phyloP scores from a whole-genome alignment of 2,329 filamentous ascomycete species.

The Nakataea oryzae region DNA sequence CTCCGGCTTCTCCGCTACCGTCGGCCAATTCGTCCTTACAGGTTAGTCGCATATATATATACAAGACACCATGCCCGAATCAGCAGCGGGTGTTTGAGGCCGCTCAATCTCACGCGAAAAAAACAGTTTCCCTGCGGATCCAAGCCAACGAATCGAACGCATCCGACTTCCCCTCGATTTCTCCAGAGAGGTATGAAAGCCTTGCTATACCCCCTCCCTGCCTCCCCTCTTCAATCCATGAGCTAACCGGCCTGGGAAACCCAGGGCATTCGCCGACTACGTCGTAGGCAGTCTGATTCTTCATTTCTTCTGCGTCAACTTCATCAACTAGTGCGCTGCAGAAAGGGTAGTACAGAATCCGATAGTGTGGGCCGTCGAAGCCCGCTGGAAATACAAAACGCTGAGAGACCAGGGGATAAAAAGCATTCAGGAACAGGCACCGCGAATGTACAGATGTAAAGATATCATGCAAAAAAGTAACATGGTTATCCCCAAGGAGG shows the following conservation, averaged over 20 bases:
- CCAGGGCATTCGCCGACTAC: slow-evolving; percentile 90
- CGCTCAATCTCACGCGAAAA: neutral
- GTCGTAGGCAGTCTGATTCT: slow-evolving; percentile 89
- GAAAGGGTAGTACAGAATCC: neutral
- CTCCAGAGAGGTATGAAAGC: slow-evolving; percentile 60
- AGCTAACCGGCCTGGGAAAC: slow-evolving; percentile 1
- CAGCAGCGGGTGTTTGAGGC: neutral
- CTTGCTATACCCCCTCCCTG: neutral
- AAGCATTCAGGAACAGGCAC: neutral
- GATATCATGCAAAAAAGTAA: neutral
- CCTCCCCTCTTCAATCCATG: slow-evolving; percentile 6
- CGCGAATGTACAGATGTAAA: neutral
- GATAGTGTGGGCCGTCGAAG: neutral
- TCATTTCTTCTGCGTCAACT: slow-evolving; percentile 99
- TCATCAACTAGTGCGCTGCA: slow-evolving; percentile 65
- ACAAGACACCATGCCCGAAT: neutral
- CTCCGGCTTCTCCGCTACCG: slow-evolving; percentile 84
- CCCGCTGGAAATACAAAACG: neutral
- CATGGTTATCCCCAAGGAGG: neutral
- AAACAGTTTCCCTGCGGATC: slow-evolving; percentile 66
- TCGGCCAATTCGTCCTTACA: slow-evolving; percentile 95
- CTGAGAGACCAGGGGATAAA: neutral
- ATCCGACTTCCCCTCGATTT: slow-evolving; percentile 63
- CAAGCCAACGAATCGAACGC: slow-evolving; percentile 83
- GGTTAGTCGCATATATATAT: slow-evolving; percentile 37